These are phyloP conservation scores for Pseudocercospora musae DNA, from an alignment of 2,329 filamentous ascomycete genomes.

Conservation along the genomic window DNA sequence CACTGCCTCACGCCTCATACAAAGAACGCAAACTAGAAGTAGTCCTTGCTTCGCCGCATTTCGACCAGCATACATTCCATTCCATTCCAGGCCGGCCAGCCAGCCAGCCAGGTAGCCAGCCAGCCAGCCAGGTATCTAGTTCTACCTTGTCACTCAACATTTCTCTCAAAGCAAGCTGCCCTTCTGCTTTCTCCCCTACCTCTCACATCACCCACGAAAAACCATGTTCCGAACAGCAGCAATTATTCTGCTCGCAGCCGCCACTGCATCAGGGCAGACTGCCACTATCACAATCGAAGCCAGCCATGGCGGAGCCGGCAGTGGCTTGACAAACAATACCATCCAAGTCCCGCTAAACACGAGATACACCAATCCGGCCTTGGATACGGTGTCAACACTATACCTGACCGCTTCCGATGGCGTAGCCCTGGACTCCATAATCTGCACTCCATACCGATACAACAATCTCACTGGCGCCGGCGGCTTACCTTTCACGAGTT, in stretches of 20 bases:
- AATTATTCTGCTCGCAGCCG: constrained; percentile 7
- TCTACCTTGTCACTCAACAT: not conserved
- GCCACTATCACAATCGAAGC: constrained; percentile 26
- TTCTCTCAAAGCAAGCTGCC: not conserved
- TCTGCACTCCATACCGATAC: constrained; percentile 25
- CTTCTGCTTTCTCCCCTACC: not conserved
- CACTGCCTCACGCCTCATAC: not conserved
- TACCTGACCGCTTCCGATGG: constrained; percentile 25
- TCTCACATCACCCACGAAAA: not conserved
- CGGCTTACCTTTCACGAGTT: constrained; percentile 26
- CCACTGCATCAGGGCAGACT: constrained; percentile 17
- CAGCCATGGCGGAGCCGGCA: constrained; percentile 26
- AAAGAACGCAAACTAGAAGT: not conserved
- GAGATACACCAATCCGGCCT: constrained; percentile 23
- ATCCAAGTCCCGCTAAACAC: constrained; percentile 25
- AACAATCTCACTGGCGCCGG: constrained; percentile 22
- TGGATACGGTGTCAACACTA: constrained; percentile 27
- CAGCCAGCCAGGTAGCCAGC: too few relatives aligned
- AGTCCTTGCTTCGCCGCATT: not conserved
- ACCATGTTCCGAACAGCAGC: constrained; percentile 12
- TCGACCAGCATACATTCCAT: constrained; percentile 1
- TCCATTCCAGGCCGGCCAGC: not conserved
- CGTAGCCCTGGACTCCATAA: constrained; percentile 20
- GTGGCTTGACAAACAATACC: constrained; percentile 27
- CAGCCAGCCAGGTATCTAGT: not conserved